These are phyloP conservation scores for Aureobasidium pullulans DNA, from an alignment of 2,329 filamentous ascomycete species.

Conservation along the genomic window DNA sequence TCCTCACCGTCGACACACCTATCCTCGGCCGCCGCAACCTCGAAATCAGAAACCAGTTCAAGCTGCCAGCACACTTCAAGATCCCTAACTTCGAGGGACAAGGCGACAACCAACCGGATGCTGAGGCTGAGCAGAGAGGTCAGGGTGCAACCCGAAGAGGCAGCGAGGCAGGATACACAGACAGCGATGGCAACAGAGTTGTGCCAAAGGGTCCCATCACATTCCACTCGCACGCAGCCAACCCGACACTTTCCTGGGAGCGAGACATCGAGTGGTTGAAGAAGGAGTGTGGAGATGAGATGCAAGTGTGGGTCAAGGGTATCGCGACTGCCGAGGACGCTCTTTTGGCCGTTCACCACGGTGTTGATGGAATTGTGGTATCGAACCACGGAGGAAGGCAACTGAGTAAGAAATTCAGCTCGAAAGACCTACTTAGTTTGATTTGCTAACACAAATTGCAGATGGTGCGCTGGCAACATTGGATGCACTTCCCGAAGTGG, in stretches of 20 bases:
- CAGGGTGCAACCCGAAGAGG: constrained; percentile 13
- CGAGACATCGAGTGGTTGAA: constrained; percentile 44
- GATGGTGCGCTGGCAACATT: constrained; percentile 44
- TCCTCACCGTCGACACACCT: constrained; percentile 51
- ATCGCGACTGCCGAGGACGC: constrained; percentile 36
- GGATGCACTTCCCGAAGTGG: constrained; percentile 33
- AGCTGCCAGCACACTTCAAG: constrained; percentile 28
- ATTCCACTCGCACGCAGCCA: constrained; percentile 34
- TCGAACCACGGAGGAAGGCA: constrained; percentile 45
- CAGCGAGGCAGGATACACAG: constrained; percentile 21
- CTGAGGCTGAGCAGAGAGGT: constrained; percentile 14
- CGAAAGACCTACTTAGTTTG: no score
- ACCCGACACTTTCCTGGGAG: constrained; percentile 40
- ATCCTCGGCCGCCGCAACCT: constrained; percentile 47
- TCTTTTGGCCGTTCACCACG: constrained; percentile 37
- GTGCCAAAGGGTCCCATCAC: constrained; percentile 29
- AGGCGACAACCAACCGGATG: constrained; percentile 17
- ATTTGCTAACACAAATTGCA: constrained; percentile 21
- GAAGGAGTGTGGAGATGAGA: constrained; percentile 34
- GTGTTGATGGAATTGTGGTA: constrained; percentile 40
- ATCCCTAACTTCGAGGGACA: constrained; percentile 29
- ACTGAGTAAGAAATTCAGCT: constrained; percentile 12
- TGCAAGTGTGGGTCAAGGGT: constrained; percentile 44
- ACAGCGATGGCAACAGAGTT: constrained; percentile 16
- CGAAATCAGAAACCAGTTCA: constrained; percentile 49